Percentiles rank a stretch among this genome's conserved stretches.
Conservation (phyloP, 2,329 filamentous ascomycete species). For the Xylaria sp. region DNA sequence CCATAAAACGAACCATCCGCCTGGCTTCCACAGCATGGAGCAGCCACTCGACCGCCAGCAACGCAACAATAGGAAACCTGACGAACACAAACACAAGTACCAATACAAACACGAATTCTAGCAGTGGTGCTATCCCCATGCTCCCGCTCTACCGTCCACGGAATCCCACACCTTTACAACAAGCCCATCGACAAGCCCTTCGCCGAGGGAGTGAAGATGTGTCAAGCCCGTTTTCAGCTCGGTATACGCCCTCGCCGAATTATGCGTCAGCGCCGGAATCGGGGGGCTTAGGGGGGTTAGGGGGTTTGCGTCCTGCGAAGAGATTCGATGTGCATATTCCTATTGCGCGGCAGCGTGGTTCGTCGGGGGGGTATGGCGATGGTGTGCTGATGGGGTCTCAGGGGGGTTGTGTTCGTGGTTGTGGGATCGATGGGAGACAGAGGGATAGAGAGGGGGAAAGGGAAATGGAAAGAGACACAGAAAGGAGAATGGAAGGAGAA, state of each 20-base stretch:
- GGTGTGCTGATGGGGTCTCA: neutral
- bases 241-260: neutral
- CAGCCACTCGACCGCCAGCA: neutral
- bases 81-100: neutral
- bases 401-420: neutral
- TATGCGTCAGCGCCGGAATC: neutral
- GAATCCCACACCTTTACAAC: neutral
- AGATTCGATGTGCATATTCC: conserved; percentile 8
- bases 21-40: conserved; percentile 23
- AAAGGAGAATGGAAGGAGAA: neutral
- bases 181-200: neutral
- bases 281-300: neutral
- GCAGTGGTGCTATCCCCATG: conserved; percentile 15
- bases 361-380: neutral
- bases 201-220: neutral
- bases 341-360: conserved; percentile 4
- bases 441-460: neutral
- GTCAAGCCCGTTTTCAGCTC: neutral
- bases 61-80: conserved; percentile 9
- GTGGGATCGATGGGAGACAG: neutral
- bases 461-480: neutral
- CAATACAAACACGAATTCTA: too few relatives aligned
- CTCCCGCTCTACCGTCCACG: neutral
- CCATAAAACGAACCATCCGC: conserved; percentile 30
- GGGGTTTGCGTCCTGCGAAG: neutral